These are phyloP conservation scores for Boletus tomentosulus DNA, from an alignment of 768 basidiomycete species.

Conservation along the genomic window DNA sequence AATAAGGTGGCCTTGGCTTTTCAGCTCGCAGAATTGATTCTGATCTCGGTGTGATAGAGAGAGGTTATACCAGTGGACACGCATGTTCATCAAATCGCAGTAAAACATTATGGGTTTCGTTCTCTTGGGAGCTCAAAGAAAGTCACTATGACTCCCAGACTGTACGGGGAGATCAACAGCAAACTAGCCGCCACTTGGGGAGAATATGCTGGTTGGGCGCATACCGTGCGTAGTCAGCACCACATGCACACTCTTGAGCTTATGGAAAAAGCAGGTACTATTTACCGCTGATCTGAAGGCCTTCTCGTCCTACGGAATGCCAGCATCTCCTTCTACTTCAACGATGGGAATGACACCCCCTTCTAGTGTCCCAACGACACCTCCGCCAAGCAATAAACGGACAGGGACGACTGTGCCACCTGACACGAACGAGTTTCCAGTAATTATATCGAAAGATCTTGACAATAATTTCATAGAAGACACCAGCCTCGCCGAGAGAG, in stretches of 20 bases:
- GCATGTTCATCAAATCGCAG: constrained; percentile 87
- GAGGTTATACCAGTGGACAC: constrained; percentile 95
- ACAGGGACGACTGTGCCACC: constrained; percentile 7
- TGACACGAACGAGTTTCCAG: constrained; percentile 9
- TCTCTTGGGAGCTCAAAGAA: constrained; percentile 40
- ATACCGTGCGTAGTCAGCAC: constrained; percentile 50
- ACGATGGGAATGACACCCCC: constrained; percentile 6
- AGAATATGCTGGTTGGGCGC: constrained; percentile 86
- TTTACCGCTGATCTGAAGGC: constrained; percentile 73
- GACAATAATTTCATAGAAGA: neutral
- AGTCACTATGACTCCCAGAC: constrained; percentile 63
- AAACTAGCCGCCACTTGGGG: constrained; percentile 72
- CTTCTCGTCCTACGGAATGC: constrained; percentile 57
- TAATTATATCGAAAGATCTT: neutral
- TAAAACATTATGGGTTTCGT: constrained; percentile 70
- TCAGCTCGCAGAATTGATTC: neutral
- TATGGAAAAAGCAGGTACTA: constrained; percentile 45
- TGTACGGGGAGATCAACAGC: constrained; percentile 68
- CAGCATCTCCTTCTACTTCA: constrained; percentile 19
- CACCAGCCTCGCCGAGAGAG: constrained; percentile 37
- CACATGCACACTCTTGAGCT: neutral
- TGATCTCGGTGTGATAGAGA: constrained; percentile 40
- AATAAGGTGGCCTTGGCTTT: constrained; percentile 61
- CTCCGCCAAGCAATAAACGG: constrained; percentile 36
- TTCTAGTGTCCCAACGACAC: constrained; percentile 25